Percentiles rank a stretch among this genome's conserved stretches.
These are phyloP conservation scores for Bothia castanella DNA, from an alignment of 1,284 basidiomycete species.

Conservation along the genomic window DNA sequence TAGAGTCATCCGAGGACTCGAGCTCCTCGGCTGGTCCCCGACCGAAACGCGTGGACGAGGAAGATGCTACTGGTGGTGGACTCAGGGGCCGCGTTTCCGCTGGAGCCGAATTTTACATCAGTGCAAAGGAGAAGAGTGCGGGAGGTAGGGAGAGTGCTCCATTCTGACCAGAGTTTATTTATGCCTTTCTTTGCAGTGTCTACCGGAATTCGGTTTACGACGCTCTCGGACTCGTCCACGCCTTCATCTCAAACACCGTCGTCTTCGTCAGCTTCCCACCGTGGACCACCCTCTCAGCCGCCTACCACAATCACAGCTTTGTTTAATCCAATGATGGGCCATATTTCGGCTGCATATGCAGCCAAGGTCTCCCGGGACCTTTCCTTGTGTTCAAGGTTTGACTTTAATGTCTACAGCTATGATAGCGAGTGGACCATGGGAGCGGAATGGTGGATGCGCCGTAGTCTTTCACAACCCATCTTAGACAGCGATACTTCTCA, in stretches of 20 bases:
- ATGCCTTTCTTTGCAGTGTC: constrained; percentile 58
- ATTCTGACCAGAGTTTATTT: not conserved
- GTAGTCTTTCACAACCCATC: constrained; percentile 28
- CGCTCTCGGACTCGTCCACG: constrained; percentile 73
- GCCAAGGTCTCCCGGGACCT: constrained; percentile 85
- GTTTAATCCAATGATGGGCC: constrained; percentile 96
- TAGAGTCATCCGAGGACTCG: constrained; percentile 30
- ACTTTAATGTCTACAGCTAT: constrained; percentile 96
- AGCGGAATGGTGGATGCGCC: constrained; percentile 89
- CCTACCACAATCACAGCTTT: constrained; percentile 93
- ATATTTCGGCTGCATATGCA: constrained; percentile 88
- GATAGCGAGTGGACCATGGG: constrained; percentile 94
- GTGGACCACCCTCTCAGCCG: constrained; percentile 54
- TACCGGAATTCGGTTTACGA: constrained; percentile 89
- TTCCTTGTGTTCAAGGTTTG: constrained; percentile 87
- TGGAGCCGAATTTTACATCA: constrained; percentile 93
- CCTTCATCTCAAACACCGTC: constrained; percentile 53
- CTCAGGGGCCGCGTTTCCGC: constrained; percentile 86
- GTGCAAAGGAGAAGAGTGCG: constrained; percentile 87
- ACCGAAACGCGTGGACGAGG: constrained; percentile 76
- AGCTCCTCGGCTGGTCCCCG: constrained; percentile 22
- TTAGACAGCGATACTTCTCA: constrained; percentile 9
- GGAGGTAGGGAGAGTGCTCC: constrained; percentile 54
- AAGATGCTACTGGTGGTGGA: constrained; percentile 86
- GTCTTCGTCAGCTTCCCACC: constrained; percentile 35